Percentiles rank a stretch among this genome's conserved stretches.
Conservation (phyloP, 2,329 filamentous ascomycete species). For the Corynespora cassiicola region DNA sequence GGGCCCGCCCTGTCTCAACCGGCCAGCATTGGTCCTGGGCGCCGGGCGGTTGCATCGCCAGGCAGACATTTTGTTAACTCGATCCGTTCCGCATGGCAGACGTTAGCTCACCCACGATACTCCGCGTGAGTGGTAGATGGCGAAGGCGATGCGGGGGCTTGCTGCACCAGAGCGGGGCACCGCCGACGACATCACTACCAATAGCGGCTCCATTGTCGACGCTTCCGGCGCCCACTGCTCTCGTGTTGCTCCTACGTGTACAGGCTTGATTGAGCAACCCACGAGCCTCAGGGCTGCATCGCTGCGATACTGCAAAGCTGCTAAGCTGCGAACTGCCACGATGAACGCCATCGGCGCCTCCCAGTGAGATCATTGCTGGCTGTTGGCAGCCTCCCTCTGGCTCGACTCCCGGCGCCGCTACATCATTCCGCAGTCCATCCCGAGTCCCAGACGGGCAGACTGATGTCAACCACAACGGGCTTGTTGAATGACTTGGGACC, state of each 20-base stretch:
- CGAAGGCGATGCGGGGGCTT: constrained; percentile 33
- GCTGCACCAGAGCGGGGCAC: constrained; percentile 26
- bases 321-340: neutral
- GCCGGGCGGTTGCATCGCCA: constrained; percentile 38
- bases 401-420: too few relatives aligned
- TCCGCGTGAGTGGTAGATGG: constrained; percentile 33
- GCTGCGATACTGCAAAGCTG: neutral
- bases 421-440: constrained; percentile 18
- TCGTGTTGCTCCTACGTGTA: constrained; percentile 15
- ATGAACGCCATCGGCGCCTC: constrained; percentile 12
- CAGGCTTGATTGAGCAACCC: constrained; percentile 19
- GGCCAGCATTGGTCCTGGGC: constrained; percentile 11
- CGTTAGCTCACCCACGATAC: constrained; percentile 21
- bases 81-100: constrained; percentile 40
- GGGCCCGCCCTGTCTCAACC: too few relatives aligned
- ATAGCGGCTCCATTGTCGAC: constrained; percentile 11
- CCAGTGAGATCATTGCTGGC: constrained; percentile 28
- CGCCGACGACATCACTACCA: constrained; percentile 14
- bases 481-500: constrained; percentile 73
- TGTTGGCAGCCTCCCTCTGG: constrained; percentile 19
- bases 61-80: constrained; percentile 32
- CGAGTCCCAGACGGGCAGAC: constrained; percentile 66
- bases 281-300: constrained; percentile 1
- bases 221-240: constrained; percentile 5
- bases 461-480: constrained; percentile 82